Evolutionary conservation across 2,329 filamentous ascomycete genomes (phyloP).

Genomic region (Talaromyces sp.): DNA sequence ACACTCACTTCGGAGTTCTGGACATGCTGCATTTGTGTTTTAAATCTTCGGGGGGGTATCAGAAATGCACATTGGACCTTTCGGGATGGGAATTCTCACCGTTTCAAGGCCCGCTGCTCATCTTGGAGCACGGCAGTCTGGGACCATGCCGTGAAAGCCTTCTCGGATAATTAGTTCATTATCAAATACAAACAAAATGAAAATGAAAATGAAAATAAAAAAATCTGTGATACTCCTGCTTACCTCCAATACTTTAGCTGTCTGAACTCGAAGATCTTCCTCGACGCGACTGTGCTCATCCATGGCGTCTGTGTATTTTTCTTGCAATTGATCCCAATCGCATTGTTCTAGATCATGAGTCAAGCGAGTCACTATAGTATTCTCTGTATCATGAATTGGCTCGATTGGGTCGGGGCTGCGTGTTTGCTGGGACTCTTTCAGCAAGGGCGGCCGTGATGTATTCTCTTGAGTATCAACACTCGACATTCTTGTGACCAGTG

Average conservation of each 20-base stretch:
- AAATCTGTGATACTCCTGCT: not conserved
- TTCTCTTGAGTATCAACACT: not conserved
- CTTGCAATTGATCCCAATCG: conserved; percentile 78
- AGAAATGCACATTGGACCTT: not conserved
- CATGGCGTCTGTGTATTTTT: conserved; percentile 68
- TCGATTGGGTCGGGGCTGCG: conserved; percentile 12
- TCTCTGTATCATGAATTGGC: conserved; percentile 8
- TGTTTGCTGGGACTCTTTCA: conserved; percentile 11
- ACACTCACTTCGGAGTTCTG: conserved; percentile 72
- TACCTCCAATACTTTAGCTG: conserved; percentile 68
- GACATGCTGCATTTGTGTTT: conserved; percentile 77
- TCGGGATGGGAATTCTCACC: conserved; percentile 52
- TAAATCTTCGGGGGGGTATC: conserved; percentile 58
- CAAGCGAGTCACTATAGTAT: conserved; percentile 33
- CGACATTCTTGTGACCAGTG: not conserved
- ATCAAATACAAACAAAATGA: too few species aligned
- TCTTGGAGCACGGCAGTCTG: conserved; percentile 72
- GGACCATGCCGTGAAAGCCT: conserved; percentile 84
- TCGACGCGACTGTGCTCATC: conserved; percentile 66
- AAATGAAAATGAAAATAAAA: not conserved
- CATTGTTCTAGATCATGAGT: conserved; percentile 60
- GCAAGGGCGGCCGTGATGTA: not conserved
- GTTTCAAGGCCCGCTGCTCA: conserved; percentile 74
- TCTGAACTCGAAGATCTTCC: conserved; percentile 66
- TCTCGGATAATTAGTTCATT: too few species aligned